Evolutionary conservation across 257 asterid genomes (phyloP), one percentile per base, ranked within the genome.

Genomic region (Lycium ferocissimum): DNA sequence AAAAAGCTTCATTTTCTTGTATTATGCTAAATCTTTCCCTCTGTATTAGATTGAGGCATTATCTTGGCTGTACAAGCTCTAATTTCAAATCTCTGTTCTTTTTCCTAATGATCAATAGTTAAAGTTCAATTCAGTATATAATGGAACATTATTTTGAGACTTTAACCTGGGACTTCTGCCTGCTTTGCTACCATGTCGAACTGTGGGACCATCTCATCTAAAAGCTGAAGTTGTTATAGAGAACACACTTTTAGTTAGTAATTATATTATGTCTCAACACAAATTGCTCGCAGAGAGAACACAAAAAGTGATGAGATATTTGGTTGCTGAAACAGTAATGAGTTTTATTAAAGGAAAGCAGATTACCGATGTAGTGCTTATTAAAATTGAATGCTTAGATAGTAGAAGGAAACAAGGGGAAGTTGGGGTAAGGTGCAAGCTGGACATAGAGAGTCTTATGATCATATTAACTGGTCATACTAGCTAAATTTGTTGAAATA

Each of bases 1-100:
- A 11, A 73, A 45, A 73, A 73, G 10, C 38, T 75, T 49, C 61
- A 2, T 75, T 72, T 70, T 75, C 17, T 75, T 75, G 81, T 75
- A 47, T 12, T 47, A n/a, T 67, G 38, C 38, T 51, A 22, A 83
- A 67, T 81, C 79, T 82, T 65, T 11, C 58, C 54, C 57, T 80
- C 43, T 40, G 37, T 40, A 14, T 47, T 33, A n/a, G 22, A 62
- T 53, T 10, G 57, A n/a, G 58, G 58, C 58, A 18, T 12, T 45
- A 73, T 73, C 35, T 72, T 45, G 80, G n/a, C 5, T 2, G 58
- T 45, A 26, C 80, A 45, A 72, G 38, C n/a, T 45, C 17, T 20
- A 45, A 72, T 72, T 54, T 72, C 58, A n/a, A 45, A 72, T 72
- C 17, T 45, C 12, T 45, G 18, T 10, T 72, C 38, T 72, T n/a